Percentiles rank a stretch among this genome's conserved stretches.
Conservation (phyloP, 2,329 filamentous ascomycete species). For the Myriosclerotinia duriaeana region DNA sequence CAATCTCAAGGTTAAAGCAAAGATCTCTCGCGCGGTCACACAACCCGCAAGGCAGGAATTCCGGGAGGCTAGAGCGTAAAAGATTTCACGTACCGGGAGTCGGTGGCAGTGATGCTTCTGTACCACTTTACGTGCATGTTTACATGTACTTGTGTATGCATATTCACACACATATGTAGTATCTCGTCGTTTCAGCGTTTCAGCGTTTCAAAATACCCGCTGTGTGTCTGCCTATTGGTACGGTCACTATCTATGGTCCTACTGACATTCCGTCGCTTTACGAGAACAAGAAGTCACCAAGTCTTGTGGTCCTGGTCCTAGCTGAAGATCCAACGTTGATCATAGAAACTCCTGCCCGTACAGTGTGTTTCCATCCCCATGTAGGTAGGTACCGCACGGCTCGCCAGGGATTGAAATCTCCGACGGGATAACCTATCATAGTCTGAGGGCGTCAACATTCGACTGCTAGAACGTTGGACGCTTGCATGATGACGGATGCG, state of each 20-base stretch:
- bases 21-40: not conserved
- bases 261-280: not conserved
- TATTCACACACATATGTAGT: slow-evolving; percentile 5
- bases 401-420: not conserved
- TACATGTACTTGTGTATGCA: not conserved
- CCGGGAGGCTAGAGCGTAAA: not conserved
- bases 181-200: slow-evolving; percentile 9
- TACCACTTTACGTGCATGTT: slow-evolving; percentile 4
- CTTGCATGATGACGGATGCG: not conserved
- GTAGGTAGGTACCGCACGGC: no score
- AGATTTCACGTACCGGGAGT: not conserved
- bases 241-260: not conserved
- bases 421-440: not conserved
- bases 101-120: not conserved
- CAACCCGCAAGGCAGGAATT: not conserved
- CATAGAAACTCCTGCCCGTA: not conserved
- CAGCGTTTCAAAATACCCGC: slow-evolving; percentile 1
- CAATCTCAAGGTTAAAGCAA: slow-evolving; percentile 3
- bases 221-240: not conserved
- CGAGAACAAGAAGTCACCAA: slow-evolving; percentile 1
- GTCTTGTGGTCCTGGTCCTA: no score
- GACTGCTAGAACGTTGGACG: not conserved
- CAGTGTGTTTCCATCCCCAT: no score
- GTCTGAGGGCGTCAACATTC: no score
- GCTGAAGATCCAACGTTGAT: not conserved